Evolutionary conservation across 495 filamentous ascomycete species (phyloP), one percentile per base, ranked within the genome.

Genomic region (Daldinia concentrica): DNA sequence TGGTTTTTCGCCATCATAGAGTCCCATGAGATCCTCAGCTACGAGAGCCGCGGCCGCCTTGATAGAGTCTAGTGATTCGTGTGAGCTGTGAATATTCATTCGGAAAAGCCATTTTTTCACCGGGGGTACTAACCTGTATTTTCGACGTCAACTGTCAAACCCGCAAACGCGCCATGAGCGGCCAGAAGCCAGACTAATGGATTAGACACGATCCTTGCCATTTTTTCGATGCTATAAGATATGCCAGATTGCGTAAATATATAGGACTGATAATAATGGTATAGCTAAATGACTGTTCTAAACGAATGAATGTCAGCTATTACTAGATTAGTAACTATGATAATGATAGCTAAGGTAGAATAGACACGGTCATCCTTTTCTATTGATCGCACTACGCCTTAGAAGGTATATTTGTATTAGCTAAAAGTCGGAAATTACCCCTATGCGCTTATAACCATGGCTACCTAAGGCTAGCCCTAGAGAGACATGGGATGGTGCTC

Each of bases 21-120:
- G 83, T 58, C 76, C 78, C 79, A 90, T 84, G 75, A 90, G 84
- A 62, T 85, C 84, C 63, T 82, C 80, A 8, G 88, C 87, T 48
- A 88, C 82, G 8, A 81, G 83, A 48, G 81, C 81, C 27, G 89
- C 88, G 6, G 85, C 85, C 58, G 71, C 74, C 69, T 83, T 88
- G 60, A 91, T 79, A 6, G 86, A 89, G 39, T 73, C 86, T 88
- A 32, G 41, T n/a, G 45, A 34, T 2, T 43, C n/a, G 43, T 62
- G 22, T 68, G 7, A 59, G 64, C 59, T 6, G 22, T 22, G 36
- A 9, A 26, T 29, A 60, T 48, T 12, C n/a, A 22, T n/a, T 17
- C 14, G 9, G 7, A 7, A 30, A 14, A 54, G 0, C 14, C 22
- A 62, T 37, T 2, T 22, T 15, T 6, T 48, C 12, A 30, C 24